Base-by-base conservation (phyloP, 2,329 filamentous ascomycete species). In the Hypomyces rosellus region DNA sequence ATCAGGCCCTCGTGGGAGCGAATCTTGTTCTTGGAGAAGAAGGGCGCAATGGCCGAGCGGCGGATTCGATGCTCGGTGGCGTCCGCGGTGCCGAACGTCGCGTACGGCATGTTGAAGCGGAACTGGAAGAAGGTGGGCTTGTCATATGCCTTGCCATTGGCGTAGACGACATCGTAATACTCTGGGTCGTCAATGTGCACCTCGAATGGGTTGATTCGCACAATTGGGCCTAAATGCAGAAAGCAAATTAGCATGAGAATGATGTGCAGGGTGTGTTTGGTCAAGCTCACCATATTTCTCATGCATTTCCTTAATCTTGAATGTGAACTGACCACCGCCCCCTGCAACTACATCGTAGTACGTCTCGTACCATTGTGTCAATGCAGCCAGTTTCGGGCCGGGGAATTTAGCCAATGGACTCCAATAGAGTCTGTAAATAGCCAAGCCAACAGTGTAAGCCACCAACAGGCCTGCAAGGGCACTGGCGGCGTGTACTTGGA, bases 381-480 rank as follows among this genome's bases (percentile, higher is more conserved):
- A 15, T 8, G 51, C 59, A 5, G 59, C 59, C 8, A 62, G 41
- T 25, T 58, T 59, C 0, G 59, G 59, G 1, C 60, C 60, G 2
- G 60, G 60, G 11, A 61, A 57, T 5, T 53, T 51, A 8, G 59
- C 48, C 13, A 62, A 20, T 1, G 57, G 59, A 22, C 52, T 55
- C 12, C 58, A 43, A 34, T 54, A 59, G 2, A 61, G 51, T 2
- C 59, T 50, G 41, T 61, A 63, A 7, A 61, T 43, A 14, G 49
- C 33, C 34, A 46, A 34, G 9, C n/a, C 44, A 37, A 46, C 12
- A 22, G 7, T 22, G 16, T 46, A 46, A 25, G 12, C 41, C 14
- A 18, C 11, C 13, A 40, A 40, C 15, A 18, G 7, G 5, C 13
- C 38, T 4, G 38, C n/a, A 3, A 8, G 8, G 6, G 6, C 25